Evolutionary conservation across 805 yeast species (phyloP), one percentile per base, ranked within the genome.

Genomic region (Schwanniomyces vanrijiae): DNA sequence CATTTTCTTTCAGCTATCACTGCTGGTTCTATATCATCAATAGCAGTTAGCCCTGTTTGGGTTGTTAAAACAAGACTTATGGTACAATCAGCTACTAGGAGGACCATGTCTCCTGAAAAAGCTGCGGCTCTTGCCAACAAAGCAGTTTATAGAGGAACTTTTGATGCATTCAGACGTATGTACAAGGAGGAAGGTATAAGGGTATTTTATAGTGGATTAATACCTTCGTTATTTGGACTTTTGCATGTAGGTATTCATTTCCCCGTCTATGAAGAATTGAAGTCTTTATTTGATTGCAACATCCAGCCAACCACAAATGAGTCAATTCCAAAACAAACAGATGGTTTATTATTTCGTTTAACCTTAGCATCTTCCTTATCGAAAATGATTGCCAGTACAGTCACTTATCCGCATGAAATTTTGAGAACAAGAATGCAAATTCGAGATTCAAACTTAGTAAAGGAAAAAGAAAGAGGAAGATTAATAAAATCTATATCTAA

Each of bases 321-420:
- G 4, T 9, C 25, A n/a, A 5, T 19, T 19, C 24, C 20, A n/a
- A 41, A 46, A 20, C 20, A 31, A 14, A 14, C 10, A 16, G 20
- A 31, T 2, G 47, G 53, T 4, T 45, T 56, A 34, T 57, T 71
- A 42, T 55, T 67, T 59, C 51, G 73, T 33, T 59, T 73, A 37
- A 64, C 71, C 11, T 46, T 64, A 11, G 95, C 97, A 2, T 86
- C 96, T 1, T 80, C 91, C 11, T 56, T 83, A 10, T 86, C 96
- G 4, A 92, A 92, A 64, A 87, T 91, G 86, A 74, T 86, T 43
- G 98, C 98, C 3, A 84, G 94, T 40, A 76, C 89, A 1, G 75
- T 89, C 44, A 92, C 98, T 0, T 92, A 92, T 62, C 98, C 99
- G 2, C 99, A 92, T 68, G 99, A 92, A 65, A 91, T 92, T 26